phyloP scores from a whole-genome alignment of 2,329 filamentous ascomycete genomes.

The Pseudogymnoascus sp. region DNA sequence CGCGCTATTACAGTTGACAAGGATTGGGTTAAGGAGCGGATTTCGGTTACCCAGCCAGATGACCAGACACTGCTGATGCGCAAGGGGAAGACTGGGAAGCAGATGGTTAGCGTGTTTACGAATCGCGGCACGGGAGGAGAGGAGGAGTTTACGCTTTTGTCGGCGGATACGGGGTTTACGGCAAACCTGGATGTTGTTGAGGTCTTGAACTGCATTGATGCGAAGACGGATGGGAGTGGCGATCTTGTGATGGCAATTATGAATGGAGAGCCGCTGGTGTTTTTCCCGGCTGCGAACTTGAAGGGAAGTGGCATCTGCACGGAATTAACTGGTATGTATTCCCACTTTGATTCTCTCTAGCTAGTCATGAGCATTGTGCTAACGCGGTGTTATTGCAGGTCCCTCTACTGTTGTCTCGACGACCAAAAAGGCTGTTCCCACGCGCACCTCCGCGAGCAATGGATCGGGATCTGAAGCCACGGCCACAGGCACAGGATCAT shows the following conservation, averaged over 20 bases:
- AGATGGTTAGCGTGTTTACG: neutral
- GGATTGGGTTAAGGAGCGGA: neutral
- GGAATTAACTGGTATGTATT: neutral
- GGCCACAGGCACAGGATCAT: neutral
- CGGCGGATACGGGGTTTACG: neutral
- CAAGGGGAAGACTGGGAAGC: neutral
- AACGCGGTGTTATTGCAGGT: neutral
- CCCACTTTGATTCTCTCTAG: neutral
- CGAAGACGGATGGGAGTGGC: neutral
- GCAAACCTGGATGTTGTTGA: neutral
- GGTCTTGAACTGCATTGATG: slow-evolving; percentile 6
- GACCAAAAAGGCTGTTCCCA: neutral
- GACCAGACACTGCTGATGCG: neutral
- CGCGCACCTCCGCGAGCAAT: neutral
- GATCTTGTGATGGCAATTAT: neutral
- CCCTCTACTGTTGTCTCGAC: slow-evolving; percentile 1
- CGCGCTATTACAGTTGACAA: neutral
- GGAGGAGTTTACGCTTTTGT: neutral
- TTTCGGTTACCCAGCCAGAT: neutral
- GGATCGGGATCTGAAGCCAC: neutral
- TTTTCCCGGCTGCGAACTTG: neutral
- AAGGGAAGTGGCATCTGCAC: slow-evolving; percentile 6
- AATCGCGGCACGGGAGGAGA: neutral
- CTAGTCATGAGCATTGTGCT: neutral
- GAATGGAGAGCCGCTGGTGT: neutral